These are phyloP conservation scores for Neurospora sp. DNA, from an alignment of 495 filamentous ascomycete species.

Conservation along the genomic window DNA sequence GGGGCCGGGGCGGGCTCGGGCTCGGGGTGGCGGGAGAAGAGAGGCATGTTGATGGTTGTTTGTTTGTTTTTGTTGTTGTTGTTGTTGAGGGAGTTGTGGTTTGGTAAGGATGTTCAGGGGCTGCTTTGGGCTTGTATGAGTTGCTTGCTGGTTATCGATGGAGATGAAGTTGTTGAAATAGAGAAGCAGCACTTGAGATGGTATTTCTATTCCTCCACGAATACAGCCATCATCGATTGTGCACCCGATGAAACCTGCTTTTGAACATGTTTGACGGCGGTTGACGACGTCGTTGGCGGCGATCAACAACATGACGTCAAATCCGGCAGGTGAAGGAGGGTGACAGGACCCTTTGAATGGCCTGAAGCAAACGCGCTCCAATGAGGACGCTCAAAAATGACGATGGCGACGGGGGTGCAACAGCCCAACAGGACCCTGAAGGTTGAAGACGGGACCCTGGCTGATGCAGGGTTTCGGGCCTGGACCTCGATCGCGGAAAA, in stretches of 20 bases:
- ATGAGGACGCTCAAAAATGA: slow-evolving; percentile 1
- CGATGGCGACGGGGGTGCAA: slow-evolving; percentile 3
- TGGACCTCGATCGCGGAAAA: neutral
- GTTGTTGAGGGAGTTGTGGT: neutral
- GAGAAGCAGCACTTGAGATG: neutral
- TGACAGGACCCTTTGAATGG: slow-evolving; percentile 9
- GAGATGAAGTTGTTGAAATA: neutral
- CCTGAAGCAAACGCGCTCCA: slow-evolving; percentile 11
- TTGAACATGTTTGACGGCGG: neutral
- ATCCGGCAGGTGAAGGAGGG: neutral
- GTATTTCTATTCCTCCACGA: neutral
- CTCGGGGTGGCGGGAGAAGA: slow-evolving; percentile 36
- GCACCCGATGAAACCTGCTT: slow-evolving; percentile 17
- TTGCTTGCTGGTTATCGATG: neutral
- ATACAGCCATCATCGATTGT: neutral
- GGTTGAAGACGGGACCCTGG: neutral
- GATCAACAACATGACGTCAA: slow-evolving; percentile 27
- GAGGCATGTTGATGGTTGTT: slow-evolving; percentile 30
- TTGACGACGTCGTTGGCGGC: neutral
- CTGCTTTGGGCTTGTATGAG: neutral
- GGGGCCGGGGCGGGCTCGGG: slow-evolving; percentile 24
- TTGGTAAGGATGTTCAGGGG: neutral
- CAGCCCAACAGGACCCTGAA: slow-evolving; percentile 2
- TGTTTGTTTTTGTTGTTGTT: neutral
- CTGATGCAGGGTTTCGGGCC: neutral